These are phyloP conservation scores for Blastobotrys muscicola DNA, from an alignment of 805 yeast genomes.

Conservation along the genomic window DNA sequence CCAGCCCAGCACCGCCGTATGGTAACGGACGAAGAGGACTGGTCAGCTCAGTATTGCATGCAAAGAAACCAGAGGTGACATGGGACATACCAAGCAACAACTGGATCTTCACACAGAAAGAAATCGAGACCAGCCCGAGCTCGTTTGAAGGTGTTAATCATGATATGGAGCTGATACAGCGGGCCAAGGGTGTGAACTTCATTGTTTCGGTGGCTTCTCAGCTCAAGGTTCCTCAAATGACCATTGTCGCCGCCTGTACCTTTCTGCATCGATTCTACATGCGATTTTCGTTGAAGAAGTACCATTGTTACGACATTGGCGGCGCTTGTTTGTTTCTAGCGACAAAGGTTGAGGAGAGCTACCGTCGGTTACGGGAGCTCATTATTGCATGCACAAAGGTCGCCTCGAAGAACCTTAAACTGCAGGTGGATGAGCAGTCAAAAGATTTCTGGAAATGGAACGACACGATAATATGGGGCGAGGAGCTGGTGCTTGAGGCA, in stretches of 20 bases:
- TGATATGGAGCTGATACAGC: conserved; percentile 32
- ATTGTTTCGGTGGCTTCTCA: conserved; percentile 36
- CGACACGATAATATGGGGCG: conserved; percentile 23
- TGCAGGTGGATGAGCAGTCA: conserved; percentile 35
- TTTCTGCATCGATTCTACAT: conserved; percentile 45
- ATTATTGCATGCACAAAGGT: conserved; percentile 40
- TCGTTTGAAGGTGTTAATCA: background rate
- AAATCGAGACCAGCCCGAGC: background rate
- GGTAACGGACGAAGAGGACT: too few relatives aligned
- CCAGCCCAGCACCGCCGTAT: background rate
- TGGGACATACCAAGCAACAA: background rate
- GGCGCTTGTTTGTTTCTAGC: conserved; percentile 45
- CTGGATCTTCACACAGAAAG: conserved; percentile 1
- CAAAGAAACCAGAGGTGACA: too few relatives aligned
- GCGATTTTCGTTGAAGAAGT: conserved; percentile 33
- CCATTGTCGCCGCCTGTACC: conserved; percentile 39
- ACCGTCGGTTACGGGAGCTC: conserved; percentile 39
- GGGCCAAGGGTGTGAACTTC: conserved; percentile 42
- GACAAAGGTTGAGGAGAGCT: conserved; percentile 44
- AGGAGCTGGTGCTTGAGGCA: conserved; percentile 36
- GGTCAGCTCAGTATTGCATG: too few relatives aligned
- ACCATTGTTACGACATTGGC: conserved; percentile 42
- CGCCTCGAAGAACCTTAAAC: conserved; percentile 35
- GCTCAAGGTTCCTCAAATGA: conserved; percentile 38
- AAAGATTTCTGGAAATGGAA: conserved; percentile 44